Base-by-base conservation (phyloP, 2,329 filamentous ascomycete species). In the Aureobasidium sp. region DNA sequence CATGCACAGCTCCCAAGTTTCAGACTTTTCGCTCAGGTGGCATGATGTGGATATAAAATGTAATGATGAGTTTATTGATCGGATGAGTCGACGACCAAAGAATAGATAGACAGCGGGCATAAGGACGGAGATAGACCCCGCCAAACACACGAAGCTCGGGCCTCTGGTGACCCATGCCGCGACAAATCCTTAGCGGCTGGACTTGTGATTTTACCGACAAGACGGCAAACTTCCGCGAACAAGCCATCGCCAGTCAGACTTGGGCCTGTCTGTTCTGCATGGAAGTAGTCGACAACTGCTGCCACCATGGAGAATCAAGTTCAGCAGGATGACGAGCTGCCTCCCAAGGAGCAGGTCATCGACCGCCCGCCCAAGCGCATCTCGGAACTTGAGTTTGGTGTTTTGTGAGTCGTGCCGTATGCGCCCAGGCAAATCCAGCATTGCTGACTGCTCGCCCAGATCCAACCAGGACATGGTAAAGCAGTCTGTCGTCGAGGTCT, bases 401-500 rank as follows among this genome's bases (percentile, higher is more conserved):
- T 97, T 65, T 85, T 96, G 87, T 92, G 79, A 68, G 83, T 37
- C 27, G 8, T 15, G 14, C 34, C 8, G 31, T 34, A 59, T 63
- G 47, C 47, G 48, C 47, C 22, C 17, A 7, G 2, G 9, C 9
- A 2, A n/a, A 44, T 3, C 22, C 15, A 1, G 2, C 15, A 6
- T 44, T 15, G 6, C 53, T 57, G 39, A 44, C n/a, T 34, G 5
- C 11, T 17, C 9, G 4, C 58, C 20, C 66, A 91, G 89, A 71
- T 96, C 92, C 29, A 91, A 90, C 70, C 89, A 96, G 73, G 91
- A 97, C 71, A 96, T 97, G 68, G 89, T 96, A 68, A 95, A 93
- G 72, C 94, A 99, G 76, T 91, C 89, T 66, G 91, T 97, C 62
- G 84, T 97, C 67, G 91, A 97, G 76, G 88, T 99, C 63, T 95